These are phyloP conservation scores for Bruguiera parviflora DNA, from an alignment of 345 rosid genomes.

Conservation along the genomic window DNA sequence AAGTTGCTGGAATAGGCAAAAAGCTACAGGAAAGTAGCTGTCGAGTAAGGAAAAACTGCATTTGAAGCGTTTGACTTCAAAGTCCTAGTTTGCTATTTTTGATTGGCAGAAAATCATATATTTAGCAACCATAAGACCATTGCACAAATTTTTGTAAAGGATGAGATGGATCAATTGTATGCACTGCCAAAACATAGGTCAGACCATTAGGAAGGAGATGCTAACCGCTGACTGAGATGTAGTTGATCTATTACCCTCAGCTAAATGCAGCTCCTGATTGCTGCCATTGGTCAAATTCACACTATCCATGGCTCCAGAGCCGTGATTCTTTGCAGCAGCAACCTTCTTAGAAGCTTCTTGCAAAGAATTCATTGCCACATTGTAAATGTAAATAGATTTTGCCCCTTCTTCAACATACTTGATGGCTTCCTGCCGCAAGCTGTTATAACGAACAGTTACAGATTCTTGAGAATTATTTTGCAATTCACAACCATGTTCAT, in stretches of 20 bases:
- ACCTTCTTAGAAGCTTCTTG: conserved; percentile 59
- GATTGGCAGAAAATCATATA: background rate
- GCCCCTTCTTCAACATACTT: conserved; percentile 58
- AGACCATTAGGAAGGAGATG: conserved; percentile 10
- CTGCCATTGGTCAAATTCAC: conserved; percentile 36
- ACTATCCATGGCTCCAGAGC: conserved; percentile 36
- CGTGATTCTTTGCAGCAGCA: conserved; percentile 33
- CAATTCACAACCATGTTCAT: conserved; percentile 32
- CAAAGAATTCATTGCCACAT: conserved; percentile 45
- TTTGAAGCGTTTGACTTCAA: background rate
- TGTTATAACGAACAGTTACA: conserved; percentile 54
- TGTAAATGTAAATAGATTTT: conserved; percentile 38
- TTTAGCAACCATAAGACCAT: background rate
- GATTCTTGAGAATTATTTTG: conserved; percentile 50
- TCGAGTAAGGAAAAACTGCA: background rate
- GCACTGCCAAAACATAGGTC: background rate
- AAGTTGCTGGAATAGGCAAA: background rate
- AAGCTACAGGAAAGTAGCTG: background rate
- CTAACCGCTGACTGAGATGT: conserved; percentile 47
- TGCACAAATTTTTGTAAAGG: background rate
- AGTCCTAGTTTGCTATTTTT: background rate
- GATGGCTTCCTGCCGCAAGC: conserved; percentile 56
- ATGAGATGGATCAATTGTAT: background rate
- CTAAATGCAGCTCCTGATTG: conserved; percentile 35
- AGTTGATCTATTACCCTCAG: conserved; percentile 36